phyloP scores from a whole-genome alignment of 2,329 filamentous ascomycete species.

The Hymenoscyphus linearis region DNA sequence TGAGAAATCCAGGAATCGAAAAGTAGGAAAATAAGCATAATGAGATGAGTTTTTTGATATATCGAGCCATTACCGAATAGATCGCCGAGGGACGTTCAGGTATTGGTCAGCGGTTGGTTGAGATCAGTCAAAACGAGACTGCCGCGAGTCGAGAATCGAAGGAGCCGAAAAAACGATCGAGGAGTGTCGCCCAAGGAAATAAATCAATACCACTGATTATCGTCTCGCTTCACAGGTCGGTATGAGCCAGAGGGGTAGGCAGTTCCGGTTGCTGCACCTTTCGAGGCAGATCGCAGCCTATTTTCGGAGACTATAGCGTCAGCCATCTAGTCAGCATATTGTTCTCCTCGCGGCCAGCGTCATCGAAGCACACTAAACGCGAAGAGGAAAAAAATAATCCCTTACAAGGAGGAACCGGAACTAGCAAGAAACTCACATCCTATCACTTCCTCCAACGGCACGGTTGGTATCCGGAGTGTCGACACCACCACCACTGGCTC shows the following conservation, averaged over 20 bases:
- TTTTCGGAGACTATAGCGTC: slow-evolving; percentile 78
- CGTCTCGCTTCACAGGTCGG: slow-evolving; percentile 48
- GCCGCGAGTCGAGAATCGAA: slow-evolving; percentile 23
- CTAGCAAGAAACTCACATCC: slow-evolving; percentile 81
- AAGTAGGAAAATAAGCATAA: slow-evolving; percentile 31
- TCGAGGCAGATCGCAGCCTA: slow-evolving; percentile 80
- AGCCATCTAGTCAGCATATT: slow-evolving; percentile 71
- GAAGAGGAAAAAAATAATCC: slow-evolving; percentile 73
- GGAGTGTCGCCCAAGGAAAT: slow-evolving; percentile 26
- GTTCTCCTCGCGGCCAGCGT: slow-evolving; percentile 70
- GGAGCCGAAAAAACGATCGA: slow-evolving; percentile 23
- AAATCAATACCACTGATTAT: slow-evolving; percentile 32
- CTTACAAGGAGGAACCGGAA: slow-evolving; percentile 70
- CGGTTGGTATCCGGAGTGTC: slow-evolving; percentile 69
- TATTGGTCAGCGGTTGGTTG: slow-evolving; percentile 23
- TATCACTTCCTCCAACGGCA: slow-evolving; percentile 74
- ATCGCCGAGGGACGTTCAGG: slow-evolving; percentile 24
- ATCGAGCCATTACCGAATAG: slow-evolving; percentile 23
- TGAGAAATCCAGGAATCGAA: slow-evolving; percentile 29
- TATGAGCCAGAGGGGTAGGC: slow-evolving; percentile 41
- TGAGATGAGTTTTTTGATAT: slow-evolving; percentile 28
- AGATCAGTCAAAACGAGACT: slow-evolving; percentile 28
- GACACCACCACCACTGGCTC: slow-evolving; percentile 46
- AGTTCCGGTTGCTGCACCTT: slow-evolving; percentile 52
- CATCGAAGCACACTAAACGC: slow-evolving; percentile 72